A percentile compares a stretch with the other conserved stretches of the same genome.
Conservation (phyloP, 208 protist species). For the Trypanosoma conorhini region DNA sequence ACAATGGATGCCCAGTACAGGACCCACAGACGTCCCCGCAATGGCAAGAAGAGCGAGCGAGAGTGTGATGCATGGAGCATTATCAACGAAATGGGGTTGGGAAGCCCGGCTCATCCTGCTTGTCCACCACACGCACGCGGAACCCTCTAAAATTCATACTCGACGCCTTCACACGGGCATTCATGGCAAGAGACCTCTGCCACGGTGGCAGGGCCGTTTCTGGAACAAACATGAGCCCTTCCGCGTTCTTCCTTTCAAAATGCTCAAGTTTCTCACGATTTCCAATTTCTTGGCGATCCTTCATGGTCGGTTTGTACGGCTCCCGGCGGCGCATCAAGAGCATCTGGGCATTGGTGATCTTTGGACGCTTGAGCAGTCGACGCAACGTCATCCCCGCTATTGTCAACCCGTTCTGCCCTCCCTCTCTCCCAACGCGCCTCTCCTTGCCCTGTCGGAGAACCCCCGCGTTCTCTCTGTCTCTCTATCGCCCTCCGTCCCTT, state of each 20-base stretch:
- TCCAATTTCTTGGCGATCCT: conserved; percentile 62
- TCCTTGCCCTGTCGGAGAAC: background rate
- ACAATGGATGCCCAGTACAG: too few species aligned
- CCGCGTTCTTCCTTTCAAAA: conserved; percentile 66
- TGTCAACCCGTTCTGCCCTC: background rate
- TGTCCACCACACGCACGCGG: conserved; percentile 70
- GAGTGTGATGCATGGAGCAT: background rate
- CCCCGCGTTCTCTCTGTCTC: background rate
- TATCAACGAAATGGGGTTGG: conserved; percentile 79
- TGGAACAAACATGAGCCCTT: conserved; percentile 78
- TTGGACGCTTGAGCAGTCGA: conserved; percentile 43
- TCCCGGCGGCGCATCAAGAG: conserved; percentile 43
- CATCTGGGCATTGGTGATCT: conserved; percentile 48
- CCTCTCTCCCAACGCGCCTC: background rate
- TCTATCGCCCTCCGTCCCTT: background rate
- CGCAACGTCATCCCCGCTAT: conserved; percentile 16
- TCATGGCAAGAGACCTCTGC: conserved; percentile 53
- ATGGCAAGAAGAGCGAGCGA: too few species aligned
- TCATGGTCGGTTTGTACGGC: conserved; percentile 69
- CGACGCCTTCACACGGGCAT: conserved; percentile 32
- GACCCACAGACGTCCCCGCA: too few species aligned
- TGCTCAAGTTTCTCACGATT: conserved; percentile 53
- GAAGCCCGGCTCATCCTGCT: conserved; percentile 83
- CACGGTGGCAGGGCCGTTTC: conserved; percentile 72
- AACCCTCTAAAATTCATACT: conserved; percentile 72